A percentile compares a stretch with the other conserved stretches of the same genome.
Evolutionary conservation across 1,284 basidiomycete genomes (phyloP).

Genomic region (Stereum hirsutum): DNA sequence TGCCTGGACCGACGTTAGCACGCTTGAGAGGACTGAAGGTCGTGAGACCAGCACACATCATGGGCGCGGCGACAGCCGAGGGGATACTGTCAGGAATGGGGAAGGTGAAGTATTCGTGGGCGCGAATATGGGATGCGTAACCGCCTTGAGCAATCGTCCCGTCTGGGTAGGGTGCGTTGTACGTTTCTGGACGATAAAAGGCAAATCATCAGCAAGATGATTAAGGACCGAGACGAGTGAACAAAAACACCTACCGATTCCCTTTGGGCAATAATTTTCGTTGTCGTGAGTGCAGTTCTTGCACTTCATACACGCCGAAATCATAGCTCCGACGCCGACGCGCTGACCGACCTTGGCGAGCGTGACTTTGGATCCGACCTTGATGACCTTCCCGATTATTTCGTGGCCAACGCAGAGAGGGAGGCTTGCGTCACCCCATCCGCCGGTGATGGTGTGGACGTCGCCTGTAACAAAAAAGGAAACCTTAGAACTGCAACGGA

Average conservation of each 20-base stretch:
- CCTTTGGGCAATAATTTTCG: slow-evolving; percentile 41
- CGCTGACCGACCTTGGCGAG: slow-evolving; percentile 54
- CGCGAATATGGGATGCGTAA: slow-evolving; percentile 58
- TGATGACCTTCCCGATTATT: slow-evolving; percentile 48
- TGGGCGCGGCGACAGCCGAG: slow-evolving; percentile 39
- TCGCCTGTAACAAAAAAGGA: too few species aligned
- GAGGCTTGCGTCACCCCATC: slow-evolving; percentile 36
- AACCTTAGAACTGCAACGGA: too few species aligned
- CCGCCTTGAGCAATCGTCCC: slow-evolving; percentile 49
- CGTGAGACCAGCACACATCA: slow-evolving; percentile 61
- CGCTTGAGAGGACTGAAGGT: slow-evolving; percentile 57
- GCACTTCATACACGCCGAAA: slow-evolving; percentile 44
- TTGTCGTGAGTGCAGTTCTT: slow-evolving; percentile 42
- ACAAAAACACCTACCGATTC: slow-evolving; percentile 20
- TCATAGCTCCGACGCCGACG: slow-evolving; percentile 57
- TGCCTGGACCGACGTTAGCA: slow-evolving; percentile 53
- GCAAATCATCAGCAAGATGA: slow-evolving; percentile 3
- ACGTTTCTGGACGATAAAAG: too few species aligned
- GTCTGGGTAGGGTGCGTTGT: slow-evolving; percentile 39
- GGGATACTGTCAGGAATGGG: slow-evolving; percentile 53
- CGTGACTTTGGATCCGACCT: slow-evolving; percentile 43
- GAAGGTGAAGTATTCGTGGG: slow-evolving; percentile 63
- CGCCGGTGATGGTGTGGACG: slow-evolving; percentile 40
- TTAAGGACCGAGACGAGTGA: too few species aligned
- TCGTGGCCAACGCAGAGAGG: slow-evolving; percentile 47